Conservation (phyloP, 331 rosid species). For the Pyracantha coccinea region DNA sequence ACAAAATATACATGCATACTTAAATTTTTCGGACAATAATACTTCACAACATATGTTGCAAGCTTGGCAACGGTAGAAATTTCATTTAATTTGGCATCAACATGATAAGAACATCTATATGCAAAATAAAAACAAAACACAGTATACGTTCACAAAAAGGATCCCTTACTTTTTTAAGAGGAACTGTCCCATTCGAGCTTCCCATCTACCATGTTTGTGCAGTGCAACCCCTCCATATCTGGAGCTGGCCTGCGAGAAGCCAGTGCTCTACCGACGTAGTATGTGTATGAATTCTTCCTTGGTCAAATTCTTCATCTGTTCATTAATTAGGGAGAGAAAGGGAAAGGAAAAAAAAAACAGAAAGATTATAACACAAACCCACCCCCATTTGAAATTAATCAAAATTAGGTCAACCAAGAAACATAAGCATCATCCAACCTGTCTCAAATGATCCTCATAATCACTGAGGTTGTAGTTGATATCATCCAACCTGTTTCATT, state of each 20-base stretch:
- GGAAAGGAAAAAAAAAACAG: no score
- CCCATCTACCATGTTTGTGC: constrained; percentile 99
- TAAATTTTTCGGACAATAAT: no score
- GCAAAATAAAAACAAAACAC: no score
- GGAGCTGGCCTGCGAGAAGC: constrained; percentile 91
- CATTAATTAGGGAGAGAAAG: constrained; percentile 7
- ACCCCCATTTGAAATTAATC: background rate
- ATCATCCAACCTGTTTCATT: constrained; percentile 25
- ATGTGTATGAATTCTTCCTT: constrained; percentile 97
- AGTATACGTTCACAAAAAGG: no score
- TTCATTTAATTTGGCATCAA: no score
- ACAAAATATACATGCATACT: no score
- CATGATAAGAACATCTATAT: no score
- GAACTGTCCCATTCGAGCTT: constrained; percentile 98
- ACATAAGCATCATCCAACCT: constrained; percentile 35
- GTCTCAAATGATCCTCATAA: constrained; percentile 86
- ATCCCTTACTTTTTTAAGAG: constrained; percentile 97
- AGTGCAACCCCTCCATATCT: constrained; percentile 94
- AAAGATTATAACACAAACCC: background rate
- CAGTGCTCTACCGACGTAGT: constrained; percentile 92
- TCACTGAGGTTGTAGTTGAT: constrained; percentile 82
- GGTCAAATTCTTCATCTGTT: constrained; percentile 70
- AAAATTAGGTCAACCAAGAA: constrained; percentile 6
- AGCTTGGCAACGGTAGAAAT: no score
- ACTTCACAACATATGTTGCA: no score